phyloP scores from a whole-genome alignment of 2,329 filamentous ascomycete species.

The Fusarium gaditjirri region DNA sequence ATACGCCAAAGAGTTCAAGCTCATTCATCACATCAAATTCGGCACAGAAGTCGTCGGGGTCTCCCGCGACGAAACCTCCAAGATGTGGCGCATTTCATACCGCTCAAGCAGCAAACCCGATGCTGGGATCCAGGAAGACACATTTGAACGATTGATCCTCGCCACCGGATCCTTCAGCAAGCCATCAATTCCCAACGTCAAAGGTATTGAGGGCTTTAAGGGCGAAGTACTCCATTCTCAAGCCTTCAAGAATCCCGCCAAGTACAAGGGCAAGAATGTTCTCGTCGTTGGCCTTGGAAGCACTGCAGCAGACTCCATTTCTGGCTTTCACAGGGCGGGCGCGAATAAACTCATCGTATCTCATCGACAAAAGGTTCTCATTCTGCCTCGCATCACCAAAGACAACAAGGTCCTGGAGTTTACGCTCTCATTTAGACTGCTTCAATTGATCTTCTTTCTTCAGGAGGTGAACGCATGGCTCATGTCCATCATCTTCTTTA shows the following conservation, averaged over 20 bases:
- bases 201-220: slow-evolving; percentile 1
- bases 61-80: background rate
- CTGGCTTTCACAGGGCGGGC: background rate
- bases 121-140: background rate
- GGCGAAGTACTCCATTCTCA: slow-evolving; percentile 9
- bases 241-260: slow-evolving; percentile 6
- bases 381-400: background rate
- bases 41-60: slow-evolving; percentile 1
- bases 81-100: slow-evolving; percentile 3
- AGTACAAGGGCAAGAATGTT: background rate
- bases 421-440: background rate
- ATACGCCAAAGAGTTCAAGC: slow-evolving; percentile 4
- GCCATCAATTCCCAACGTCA: background rate
- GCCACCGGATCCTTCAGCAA: slow-evolving; percentile 10
- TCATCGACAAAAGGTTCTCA: background rate
- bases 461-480: background rate
- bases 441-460: background rate
- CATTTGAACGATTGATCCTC: slow-evolving; percentile 11
- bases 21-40: background rate
- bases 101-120: background rate
- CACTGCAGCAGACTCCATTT: background rate
- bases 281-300: background rate
- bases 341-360: background rate
- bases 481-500: background rate
- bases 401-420: background rate